Evolutionary conservation across 805 yeast species (phyloP).

Genomic region (Kockiozyma suomiensis): DNA sequence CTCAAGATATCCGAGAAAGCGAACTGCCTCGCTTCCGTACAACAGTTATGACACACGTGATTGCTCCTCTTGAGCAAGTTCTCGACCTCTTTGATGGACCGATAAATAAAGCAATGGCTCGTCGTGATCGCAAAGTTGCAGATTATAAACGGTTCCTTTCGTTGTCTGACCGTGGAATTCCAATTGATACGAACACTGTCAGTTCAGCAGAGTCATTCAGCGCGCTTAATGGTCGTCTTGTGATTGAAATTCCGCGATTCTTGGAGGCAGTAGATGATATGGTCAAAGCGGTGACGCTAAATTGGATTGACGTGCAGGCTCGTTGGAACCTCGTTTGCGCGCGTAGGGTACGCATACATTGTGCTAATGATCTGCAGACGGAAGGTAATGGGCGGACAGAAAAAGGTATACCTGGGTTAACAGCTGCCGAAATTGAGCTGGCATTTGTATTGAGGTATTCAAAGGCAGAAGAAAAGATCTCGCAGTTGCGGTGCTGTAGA

Average conservation of each 20-base stretch:
- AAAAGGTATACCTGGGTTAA: neutral
- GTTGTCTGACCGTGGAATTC: constrained; percentile 15
- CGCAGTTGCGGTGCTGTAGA: neutral
- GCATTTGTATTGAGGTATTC: constrained; percentile 14
- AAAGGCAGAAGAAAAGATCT: neutral
- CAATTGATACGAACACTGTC: constrained; percentile 6
- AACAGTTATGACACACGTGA: constrained; percentile 16
- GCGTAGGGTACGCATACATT: constrained; percentile 7
- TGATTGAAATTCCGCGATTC: constrained; percentile 23
- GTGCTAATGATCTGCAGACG: neutral
- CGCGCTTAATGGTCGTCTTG: constrained; percentile 11
- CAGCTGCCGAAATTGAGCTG: constrained; percentile 21
- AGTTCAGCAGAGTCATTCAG: constrained; percentile 10
- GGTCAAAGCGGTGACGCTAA: constrained; percentile 16
- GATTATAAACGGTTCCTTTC: constrained; percentile 19
- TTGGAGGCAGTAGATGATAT: constrained; percentile 11
- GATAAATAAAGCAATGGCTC: constrained; percentile 8
- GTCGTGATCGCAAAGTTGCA: constrained; percentile 21
- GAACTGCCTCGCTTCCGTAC: constrained; percentile 20
- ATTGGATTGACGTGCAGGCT: constrained; percentile 23
- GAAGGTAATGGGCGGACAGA: neutral
- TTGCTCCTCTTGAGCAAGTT: constrained; percentile 20
- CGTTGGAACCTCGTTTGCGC: constrained; percentile 15
- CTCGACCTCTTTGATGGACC: constrained; percentile 24
- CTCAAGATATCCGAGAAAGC: constrained; percentile 10